Base-by-base conservation (phyloP, 257 asterid genomes). In the Penstemon barbatus region DNA sequence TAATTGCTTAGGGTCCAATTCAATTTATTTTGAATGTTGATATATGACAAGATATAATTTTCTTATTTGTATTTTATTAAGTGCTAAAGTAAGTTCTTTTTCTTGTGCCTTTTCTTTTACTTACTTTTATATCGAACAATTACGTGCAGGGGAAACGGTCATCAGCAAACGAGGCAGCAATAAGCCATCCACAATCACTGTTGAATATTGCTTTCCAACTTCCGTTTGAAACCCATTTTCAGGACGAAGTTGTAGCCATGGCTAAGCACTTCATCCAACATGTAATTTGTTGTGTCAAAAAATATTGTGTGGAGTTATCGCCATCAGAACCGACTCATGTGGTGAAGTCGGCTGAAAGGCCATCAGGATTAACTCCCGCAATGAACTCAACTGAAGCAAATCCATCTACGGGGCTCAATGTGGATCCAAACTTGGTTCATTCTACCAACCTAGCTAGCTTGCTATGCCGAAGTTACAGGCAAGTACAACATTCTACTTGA, bases 401-500 rank as follows among this genome's bases (percentile, higher is more conserved):
- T 60, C 72, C 33, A 13, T 38, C 72, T 64, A 39, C 36, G 55
- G 73, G 19, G 55, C 59, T 42, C 39, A 54, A 43, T 53, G 43
- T 61, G 61, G 58, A 63, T 63, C n/a, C 59, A 66, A 69, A 73
- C 41, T 38, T 74, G 25, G 37, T 41, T 13, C 44, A 41, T 59
- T 55, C 68, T 54, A 48, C 6, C 54, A 59, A 65, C 68, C 79
- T 78, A 42, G 80, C 79, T 55, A 69, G 6, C 61, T 48, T 59
- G 71, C 74, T 80, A 49, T 45, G 68, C 75, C 76, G 76, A 66
- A 78, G 82, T 71, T 80, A 73, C 41, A 76, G 86, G 88, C 68
- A 78, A 75, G 83, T 70, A 13, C 61, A 59, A 57, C 63, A 15
- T 7, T 53, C 61, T 38, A 52, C 49, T 15, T 40, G 41, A 55